These are phyloP conservation scores for Saccharomyces jurei DNA, from an alignment of 805 yeast species.

Conservation along the genomic window DNA sequence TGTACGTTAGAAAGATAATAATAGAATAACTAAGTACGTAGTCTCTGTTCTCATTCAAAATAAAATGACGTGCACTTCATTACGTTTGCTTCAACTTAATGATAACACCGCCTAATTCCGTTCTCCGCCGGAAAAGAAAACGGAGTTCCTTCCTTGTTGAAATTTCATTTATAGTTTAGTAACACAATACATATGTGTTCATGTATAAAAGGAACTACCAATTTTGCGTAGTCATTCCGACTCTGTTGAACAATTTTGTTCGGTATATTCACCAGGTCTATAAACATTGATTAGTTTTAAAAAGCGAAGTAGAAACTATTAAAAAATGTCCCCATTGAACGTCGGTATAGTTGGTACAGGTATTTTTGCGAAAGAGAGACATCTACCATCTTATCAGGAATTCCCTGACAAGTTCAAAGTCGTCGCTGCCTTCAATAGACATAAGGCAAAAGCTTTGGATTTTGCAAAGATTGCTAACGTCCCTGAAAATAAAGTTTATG, in stretches of 20 bases:
- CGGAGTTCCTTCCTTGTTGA: background rate
- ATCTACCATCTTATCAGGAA: constrained; percentile 62
- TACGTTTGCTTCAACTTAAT: background rate
- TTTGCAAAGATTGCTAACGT: constrained; percentile 63
- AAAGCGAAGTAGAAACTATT: background rate
- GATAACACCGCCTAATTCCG: background rate
- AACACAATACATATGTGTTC: background rate
- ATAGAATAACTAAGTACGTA: background rate
- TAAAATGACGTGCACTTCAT: background rate
- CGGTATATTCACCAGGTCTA: background rate
- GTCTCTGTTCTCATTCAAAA: background rate
- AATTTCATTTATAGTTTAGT: background rate
- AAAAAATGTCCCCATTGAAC: constrained; percentile 32
- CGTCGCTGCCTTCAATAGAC: constrained; percentile 73
- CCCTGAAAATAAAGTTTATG: constrained; percentile 44
- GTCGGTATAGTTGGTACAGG: constrained; percentile 75
- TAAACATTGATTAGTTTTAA: background rate
- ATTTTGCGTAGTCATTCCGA: background rate
- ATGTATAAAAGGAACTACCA: background rate
- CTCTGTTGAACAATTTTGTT: background rate
- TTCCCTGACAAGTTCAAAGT: constrained; percentile 46
- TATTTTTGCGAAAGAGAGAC: constrained; percentile 79
- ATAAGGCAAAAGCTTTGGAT: constrained; percentile 69
- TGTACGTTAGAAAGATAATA: background rate
- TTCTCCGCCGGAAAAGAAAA: background rate